Evolutionary conservation across 192 early-diverging fungal genomes (phyloP).

Genomic region (Backusella circina): DNA sequence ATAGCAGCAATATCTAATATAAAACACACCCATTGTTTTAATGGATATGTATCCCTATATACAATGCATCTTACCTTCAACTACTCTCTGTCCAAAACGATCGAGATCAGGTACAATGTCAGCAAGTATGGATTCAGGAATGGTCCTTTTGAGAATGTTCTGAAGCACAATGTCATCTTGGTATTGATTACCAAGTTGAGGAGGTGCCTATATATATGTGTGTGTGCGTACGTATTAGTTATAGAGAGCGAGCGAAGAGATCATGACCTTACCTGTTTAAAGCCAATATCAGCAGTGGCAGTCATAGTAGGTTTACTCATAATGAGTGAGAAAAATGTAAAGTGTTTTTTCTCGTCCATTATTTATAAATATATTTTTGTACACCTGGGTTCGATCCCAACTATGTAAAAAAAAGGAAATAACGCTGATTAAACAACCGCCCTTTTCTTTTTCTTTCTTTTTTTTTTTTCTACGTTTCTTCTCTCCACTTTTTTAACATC

Average conservation of each 20-base stretch:
- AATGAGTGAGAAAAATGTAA: not conserved
- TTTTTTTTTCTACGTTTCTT: too few relatives aligned
- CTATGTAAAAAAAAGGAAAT: too few relatives aligned
- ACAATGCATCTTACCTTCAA: constrained; percentile 12
- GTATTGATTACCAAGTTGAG: constrained; percentile 27
- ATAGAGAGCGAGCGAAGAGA: too few relatives aligned
- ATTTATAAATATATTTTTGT: too few relatives aligned
- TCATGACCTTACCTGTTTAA: constrained; percentile 23
- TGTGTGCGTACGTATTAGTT: not conserved
- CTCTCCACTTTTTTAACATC: not conserved
- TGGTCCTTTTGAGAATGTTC: constrained; percentile 40
- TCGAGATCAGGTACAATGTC: constrained; percentile 45
- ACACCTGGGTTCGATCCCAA: too few relatives aligned
- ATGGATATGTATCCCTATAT: not conserved
- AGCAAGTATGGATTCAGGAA: constrained; percentile 39
- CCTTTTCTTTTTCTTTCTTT: too few relatives aligned
- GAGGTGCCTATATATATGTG: constrained; percentile 15
- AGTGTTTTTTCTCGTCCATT: too few relatives aligned
- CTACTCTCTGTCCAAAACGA: constrained; percentile 31
- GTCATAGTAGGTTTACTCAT: constrained; percentile 7
- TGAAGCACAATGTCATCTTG: constrained; percentile 43
- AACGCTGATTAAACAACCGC: too few relatives aligned
- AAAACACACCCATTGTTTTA: not conserved
- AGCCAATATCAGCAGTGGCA: constrained; percentile 29
- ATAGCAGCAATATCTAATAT: constrained; percentile 42